phyloP scores from a whole-genome alignment of 169 alveolate genomes.

The Cyclospora cayetanensis region DNA sequence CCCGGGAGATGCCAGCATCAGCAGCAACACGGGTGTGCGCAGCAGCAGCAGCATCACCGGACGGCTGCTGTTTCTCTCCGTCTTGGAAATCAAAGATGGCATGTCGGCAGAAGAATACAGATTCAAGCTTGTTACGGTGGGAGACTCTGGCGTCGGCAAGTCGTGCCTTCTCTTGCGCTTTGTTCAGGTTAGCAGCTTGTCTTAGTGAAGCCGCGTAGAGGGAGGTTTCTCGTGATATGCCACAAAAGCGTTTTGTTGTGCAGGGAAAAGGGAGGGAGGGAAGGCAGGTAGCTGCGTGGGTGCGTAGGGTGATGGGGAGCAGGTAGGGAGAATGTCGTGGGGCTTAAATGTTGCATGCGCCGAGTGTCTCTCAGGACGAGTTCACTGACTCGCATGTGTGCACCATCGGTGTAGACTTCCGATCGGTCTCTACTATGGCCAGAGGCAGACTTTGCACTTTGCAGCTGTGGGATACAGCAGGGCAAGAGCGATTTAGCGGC shows the following conservation, averaged over 20 bases:
- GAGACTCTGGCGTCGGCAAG: constrained; percentile 98
- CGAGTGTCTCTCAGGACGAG: constrained; percentile 79
- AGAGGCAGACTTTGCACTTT: constrained; percentile 92
- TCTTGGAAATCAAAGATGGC: constrained; percentile 70
- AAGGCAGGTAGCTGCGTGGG: too few species aligned
- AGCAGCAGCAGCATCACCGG: constrained; percentile 69
- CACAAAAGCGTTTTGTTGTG: neutral
- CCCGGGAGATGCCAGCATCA: neutral
- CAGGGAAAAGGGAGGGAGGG: neutral
- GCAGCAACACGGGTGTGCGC: too few species aligned
- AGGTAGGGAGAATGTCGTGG: too few species aligned
- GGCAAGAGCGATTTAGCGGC: constrained; percentile 96
- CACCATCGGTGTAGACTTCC: constrained; percentile 92
- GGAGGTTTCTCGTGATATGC: neutral
- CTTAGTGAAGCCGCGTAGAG: neutral
- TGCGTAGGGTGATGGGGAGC: too few species aligned
- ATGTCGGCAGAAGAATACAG: constrained; percentile 73
- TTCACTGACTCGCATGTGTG: constrained; percentile 90
- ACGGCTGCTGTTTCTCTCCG: constrained; percentile 74
- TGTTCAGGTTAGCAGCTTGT: neutral
- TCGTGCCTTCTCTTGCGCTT: constrained; percentile 91
- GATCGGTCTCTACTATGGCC: constrained; percentile 91
- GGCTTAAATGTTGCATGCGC: neutral
- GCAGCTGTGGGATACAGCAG: constrained; percentile 98
- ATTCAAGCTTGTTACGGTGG: constrained; percentile 95